These are phyloP conservation scores for Phyllosticta ampelicida DNA, from an alignment of 2,329 filamentous ascomycete genomes.

Conservation along the genomic window DNA sequence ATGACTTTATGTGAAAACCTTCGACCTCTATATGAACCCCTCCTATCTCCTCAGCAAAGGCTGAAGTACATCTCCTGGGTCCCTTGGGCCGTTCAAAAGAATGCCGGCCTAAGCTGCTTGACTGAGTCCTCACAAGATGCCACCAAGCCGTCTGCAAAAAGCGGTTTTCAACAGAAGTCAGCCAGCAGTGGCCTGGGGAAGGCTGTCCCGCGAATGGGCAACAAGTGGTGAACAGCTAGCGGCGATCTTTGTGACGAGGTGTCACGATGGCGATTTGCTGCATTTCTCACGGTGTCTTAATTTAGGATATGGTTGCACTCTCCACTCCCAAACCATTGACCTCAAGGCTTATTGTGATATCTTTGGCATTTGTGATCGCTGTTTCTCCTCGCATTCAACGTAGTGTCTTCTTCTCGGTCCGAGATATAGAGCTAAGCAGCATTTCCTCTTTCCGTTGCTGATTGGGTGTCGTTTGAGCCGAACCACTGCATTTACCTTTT, in stretches of 20 bases:
- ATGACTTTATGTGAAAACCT: slow-evolving; percentile 28
- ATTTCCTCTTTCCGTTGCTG: neutral
- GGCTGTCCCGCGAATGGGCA: neutral
- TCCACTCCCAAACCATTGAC: neutral
- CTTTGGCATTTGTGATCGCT: neutral
- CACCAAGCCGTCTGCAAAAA: neutral
- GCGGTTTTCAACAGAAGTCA: neutral
- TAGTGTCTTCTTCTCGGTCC: too few species aligned
- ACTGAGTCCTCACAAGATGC: neutral
- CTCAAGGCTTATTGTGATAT: neutral
- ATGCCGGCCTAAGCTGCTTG: neutral
- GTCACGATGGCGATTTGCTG: neutral
- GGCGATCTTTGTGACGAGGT: neutral
- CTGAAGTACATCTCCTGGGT: neutral
- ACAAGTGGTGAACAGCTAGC: neutral
- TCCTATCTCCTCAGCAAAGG: neutral
- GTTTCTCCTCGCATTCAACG: neutral
- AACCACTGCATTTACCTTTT: neutral
- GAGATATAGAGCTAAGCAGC: neutral
- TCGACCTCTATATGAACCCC: neutral
- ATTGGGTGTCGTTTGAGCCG: neutral
- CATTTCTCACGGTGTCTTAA: neutral
- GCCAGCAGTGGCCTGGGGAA: neutral
- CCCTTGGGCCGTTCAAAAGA: neutral
- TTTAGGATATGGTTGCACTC: neutral